Base-by-base conservation (phyloP, 768 basidiomycete species). In the Pleurotus pulmonarius region DNA sequence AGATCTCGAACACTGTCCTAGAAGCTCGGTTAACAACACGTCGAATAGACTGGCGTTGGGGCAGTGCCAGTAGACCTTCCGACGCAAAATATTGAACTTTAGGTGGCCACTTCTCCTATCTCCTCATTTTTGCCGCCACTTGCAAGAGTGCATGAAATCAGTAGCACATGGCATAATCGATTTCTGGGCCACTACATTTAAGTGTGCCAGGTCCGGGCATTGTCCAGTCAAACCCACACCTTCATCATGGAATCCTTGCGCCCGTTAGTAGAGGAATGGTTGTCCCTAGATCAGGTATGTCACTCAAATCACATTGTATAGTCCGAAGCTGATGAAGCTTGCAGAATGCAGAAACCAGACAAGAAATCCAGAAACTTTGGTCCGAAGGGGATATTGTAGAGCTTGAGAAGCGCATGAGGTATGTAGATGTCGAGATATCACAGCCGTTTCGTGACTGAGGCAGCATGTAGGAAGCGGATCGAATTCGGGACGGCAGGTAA, bases 401-500 rank as follows among this genome's bases (percentile, higher is more conserved):
- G 66, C 69, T 88, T 13, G 79, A 83, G 55, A 78, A 65, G 52
- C 77, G 85, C 20, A 73, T 88, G 78, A 79, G 78, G 86, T 83
- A 63, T 55, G 46, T 43, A 8, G 29, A 34, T 34, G 9, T 8
- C 7, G 26, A 47, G 39, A 6, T 38, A 22, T 40, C 52, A 38
- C 44, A 12, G 43, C 39, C 25, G 5, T 43, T 18, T 12, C 16
- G 13, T 11, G 43, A 24, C 37, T 47, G 49, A 24, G 60, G 41
- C 3, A n/a, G 3, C 15, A 22, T 37, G n/a, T 45, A 90, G 88
- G 61, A 71, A 72, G 3, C 81, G 92, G 37, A 94, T 95, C 61
- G 82, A 87, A 58, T 95, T 95, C 68, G 92, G 92, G 4, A 95
- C 92, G 20, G 91, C 92, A 56, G 92, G 92, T 87, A 66, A 58